A percentile compares a stretch with the other conserved stretches of the same genome.
Evolutionary conservation across 345 rosid species (phyloP).

Genomic region (Schrenkiella parvula): DNA sequence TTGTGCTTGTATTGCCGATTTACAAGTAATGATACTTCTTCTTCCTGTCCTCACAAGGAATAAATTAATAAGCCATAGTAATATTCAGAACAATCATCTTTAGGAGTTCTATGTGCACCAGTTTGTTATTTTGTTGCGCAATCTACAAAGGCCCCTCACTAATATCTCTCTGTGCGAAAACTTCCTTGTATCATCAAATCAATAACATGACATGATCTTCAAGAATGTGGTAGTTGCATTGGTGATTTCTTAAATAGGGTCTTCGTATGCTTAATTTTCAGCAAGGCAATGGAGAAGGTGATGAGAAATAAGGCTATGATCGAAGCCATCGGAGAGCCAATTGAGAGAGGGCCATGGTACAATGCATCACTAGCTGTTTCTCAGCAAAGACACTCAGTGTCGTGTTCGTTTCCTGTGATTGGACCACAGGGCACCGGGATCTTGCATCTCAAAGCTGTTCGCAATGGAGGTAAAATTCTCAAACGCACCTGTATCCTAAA

Average conservation of each 20-base stretch:
- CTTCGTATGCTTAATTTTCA: slow-evolving; percentile 37
- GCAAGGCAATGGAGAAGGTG: slow-evolving; percentile 92
- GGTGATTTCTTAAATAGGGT: background rate
- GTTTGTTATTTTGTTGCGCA: background rate
- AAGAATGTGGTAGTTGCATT: slow-evolving; percentile 17
- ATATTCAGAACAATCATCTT: slow-evolving; percentile 5
- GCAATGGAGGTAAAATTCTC: slow-evolving; percentile 53
- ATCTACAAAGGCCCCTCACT: background rate
- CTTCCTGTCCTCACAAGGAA: background rate
- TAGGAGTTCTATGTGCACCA: background rate
- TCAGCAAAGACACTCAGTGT: slow-evolving; percentile 77
- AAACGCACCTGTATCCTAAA: background rate
- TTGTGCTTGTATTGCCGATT: background rate
- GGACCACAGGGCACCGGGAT: slow-evolving; percentile 47
- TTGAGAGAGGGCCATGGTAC: slow-evolving; percentile 95
- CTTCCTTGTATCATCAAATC: background rate
- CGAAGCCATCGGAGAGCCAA: slow-evolving; percentile 87
- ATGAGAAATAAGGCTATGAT: slow-evolving; percentile 55
- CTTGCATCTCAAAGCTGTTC: slow-evolving; percentile 81
- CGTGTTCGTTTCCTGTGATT: slow-evolving; percentile 90
- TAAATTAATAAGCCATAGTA: background rate
- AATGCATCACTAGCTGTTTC: slow-evolving; percentile 92
- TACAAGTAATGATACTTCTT: background rate
- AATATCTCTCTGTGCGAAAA: background rate
- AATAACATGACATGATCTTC: background rate